A percentile compares a stretch with the other conserved stretches of the same genome.
Evolutionary conservation across 208 protist species (phyloP).

Genomic region (Jaenimonas drosophilae): DNA sequence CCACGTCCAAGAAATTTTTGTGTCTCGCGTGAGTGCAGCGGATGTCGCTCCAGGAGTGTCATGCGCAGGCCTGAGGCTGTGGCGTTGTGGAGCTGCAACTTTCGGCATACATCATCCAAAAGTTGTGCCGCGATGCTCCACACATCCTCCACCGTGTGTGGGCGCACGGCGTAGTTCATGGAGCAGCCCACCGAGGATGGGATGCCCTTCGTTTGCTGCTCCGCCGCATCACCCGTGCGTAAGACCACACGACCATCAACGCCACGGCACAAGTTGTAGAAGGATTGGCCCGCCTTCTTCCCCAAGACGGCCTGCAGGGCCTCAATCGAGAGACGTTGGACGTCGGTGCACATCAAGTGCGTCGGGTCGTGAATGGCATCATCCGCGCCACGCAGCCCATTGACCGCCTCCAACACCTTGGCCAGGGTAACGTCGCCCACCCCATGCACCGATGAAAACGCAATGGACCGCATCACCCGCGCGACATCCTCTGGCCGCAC

Average conservation of each 20-base stretch:
- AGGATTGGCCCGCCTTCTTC: slow-evolving; percentile 47
- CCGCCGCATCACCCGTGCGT: slow-evolving; percentile 69
- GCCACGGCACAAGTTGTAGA: slow-evolving; percentile 61
- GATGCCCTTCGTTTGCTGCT: slow-evolving; percentile 36
- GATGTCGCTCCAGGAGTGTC: slow-evolving; percentile 75
- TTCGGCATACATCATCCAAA: slow-evolving; percentile 55
- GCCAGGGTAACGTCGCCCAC: slow-evolving; percentile 41
- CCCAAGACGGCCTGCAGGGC: slow-evolving; percentile 48
- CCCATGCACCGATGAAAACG: slow-evolving; percentile 62
- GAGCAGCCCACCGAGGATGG: slow-evolving; percentile 62
- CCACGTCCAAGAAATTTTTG: slow-evolving; percentile 84
- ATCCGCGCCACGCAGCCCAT: slow-evolving; percentile 8
- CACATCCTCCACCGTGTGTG: slow-evolving; percentile 39
- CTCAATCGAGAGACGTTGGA: slow-evolving; percentile 44
- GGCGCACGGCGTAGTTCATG: slow-evolving; percentile 87
- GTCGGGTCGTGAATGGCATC: not conserved
- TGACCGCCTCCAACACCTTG: slow-evolving; percentile 38
- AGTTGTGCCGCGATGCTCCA: slow-evolving; percentile 53
- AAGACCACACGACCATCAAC: slow-evolving; percentile 56
- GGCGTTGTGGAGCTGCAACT: slow-evolving; percentile 41
- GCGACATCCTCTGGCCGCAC: slow-evolving; percentile 32
- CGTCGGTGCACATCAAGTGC: slow-evolving; percentile 42
- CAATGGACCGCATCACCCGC: slow-evolving; percentile 24
- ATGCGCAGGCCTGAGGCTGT: slow-evolving; percentile 32
- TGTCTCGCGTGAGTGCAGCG: slow-evolving; percentile 57